Evolutionary conservation across 1,284 basidiomycete genomes (phyloP).

Genomic region (Taiwanofungus camphoratus): DNA sequence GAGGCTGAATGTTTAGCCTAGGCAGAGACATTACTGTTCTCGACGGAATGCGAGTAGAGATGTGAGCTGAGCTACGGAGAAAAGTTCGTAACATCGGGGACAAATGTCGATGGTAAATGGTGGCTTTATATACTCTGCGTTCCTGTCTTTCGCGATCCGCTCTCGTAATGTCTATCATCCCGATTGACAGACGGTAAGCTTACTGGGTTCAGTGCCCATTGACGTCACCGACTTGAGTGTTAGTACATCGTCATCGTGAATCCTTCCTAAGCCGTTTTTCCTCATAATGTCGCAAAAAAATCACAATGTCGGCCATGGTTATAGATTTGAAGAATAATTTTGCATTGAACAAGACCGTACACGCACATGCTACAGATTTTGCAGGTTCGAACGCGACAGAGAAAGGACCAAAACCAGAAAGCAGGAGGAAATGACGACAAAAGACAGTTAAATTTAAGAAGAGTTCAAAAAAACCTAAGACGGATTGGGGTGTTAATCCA

Average conservation of each 20-base stretch:
- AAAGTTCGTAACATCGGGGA: too few species aligned
- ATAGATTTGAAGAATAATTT: constrained; percentile 25
- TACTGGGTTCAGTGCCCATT: too few species aligned
- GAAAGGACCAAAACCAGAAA: constrained; percentile 24
- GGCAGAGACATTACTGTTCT: constrained; percentile 6
- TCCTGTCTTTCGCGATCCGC: too few species aligned
- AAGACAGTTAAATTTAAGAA: constrained; percentile 9
- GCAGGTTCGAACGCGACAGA: constrained; percentile 28
- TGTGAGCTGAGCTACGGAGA: background rate
- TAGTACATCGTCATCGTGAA: too few species aligned
- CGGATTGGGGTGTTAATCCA: constrained; percentile 5
- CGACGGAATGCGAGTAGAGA: background rate
- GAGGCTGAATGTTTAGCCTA: constrained; percentile 27
- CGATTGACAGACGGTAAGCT: too few species aligned
- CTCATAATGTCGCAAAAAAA: too few species aligned
- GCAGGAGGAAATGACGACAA: constrained; percentile 23
- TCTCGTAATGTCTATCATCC: too few species aligned
- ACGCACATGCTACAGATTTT: constrained; percentile 36
- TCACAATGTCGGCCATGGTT: background rate
- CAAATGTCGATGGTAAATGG: too few species aligned
- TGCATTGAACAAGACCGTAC: constrained; percentile 32
- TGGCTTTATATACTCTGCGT: too few species aligned
- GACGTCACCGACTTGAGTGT: too few species aligned
- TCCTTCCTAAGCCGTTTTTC: too few species aligned
- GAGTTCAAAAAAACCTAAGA: constrained; percentile 8